These are phyloP conservation scores for Lasiosphaeria hispida DNA, from an alignment of 495 filamentous ascomycete species.

Conservation along the genomic window DNA sequence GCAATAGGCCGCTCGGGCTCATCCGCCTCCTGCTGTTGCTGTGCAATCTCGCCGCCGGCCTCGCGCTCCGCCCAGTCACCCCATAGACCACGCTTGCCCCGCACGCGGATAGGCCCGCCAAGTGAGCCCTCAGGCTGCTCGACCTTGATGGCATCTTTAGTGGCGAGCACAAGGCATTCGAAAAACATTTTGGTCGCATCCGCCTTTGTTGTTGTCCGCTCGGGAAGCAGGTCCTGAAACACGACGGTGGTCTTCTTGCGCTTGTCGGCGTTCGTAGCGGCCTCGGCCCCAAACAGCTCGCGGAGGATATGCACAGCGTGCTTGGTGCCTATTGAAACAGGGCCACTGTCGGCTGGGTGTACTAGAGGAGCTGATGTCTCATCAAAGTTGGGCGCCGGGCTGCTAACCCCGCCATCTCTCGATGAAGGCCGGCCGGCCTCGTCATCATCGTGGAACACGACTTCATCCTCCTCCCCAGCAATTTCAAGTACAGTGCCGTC, in stretches of 20 bases:
- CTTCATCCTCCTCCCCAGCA: constrained; percentile 55
- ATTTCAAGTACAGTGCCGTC: constrained; percentile 62
- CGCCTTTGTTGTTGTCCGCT: constrained; percentile 68
- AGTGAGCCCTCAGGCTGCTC: constrained; percentile 76
- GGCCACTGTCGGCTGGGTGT: constrained; percentile 75
- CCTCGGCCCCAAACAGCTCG: constrained; percentile 72
- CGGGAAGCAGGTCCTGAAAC: constrained; percentile 90
- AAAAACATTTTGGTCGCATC: constrained; percentile 99
- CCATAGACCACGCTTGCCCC: constrained; percentile 89
- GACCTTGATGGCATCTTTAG: constrained; percentile 97
- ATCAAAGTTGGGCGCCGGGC: constrained; percentile 60
- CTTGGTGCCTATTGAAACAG: constrained; percentile 84
- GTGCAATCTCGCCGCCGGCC: constrained; percentile 57
- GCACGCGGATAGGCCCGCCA: constrained; percentile 73
- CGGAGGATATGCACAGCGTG: constrained; percentile 94
- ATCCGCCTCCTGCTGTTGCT: constrained; percentile 29
- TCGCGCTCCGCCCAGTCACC: constrained; percentile 90
- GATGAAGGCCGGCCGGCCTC: constrained; percentile 46
- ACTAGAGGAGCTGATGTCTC: constrained; percentile 71
- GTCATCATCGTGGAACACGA: constrained; percentile 48
- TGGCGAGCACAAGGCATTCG: constrained; percentile 89
- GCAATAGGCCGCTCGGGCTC: constrained; percentile 33
- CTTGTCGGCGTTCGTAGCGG: constrained; percentile 56
- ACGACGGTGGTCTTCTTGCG: constrained; percentile 74
- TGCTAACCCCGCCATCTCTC: constrained; percentile 30